These are phyloP conservation scores for Cryptococcus jaspeensis DNA, from an alignment of 1,284 basidiomycete genomes.

Conservation along the genomic window DNA sequence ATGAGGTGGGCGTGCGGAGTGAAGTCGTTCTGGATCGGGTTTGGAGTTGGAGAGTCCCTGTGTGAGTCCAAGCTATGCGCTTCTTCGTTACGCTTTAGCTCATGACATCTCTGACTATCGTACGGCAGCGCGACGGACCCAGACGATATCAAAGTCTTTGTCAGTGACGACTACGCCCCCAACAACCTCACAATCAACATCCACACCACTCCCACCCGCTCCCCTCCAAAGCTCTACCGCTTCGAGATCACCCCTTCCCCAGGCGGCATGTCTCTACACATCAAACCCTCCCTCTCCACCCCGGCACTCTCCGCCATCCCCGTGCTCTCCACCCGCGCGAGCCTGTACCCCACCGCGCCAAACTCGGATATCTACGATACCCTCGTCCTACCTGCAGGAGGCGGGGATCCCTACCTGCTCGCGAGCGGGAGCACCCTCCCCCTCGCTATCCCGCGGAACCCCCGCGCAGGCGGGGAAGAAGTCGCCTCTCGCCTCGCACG, in stretches of 20 bases:
- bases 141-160: conserved; percentile 41
- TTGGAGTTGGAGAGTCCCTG: conserved; percentile 33
- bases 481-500: conserved; percentile 33
- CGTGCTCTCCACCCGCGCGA: conserved; percentile 62
- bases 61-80: conserved; percentile 33
- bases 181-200: conserved; percentile 36
- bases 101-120: neutral
- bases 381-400: conserved; percentile 59
- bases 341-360: conserved; percentile 59
- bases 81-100: conserved; percentile 6
- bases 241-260: conserved; percentile 54
- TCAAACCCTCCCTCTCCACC: conserved; percentile 20
- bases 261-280: conserved; percentile 45
- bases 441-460: conserved; percentile 23
- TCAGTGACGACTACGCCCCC: conserved; percentile 35
- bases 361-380: conserved; percentile 66
- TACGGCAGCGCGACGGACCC: conserved; percentile 49
- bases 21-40: conserved; percentile 44
- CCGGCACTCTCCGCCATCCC: conserved; percentile 55
- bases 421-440: conserved; percentile 62
- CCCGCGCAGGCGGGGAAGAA: conserved; percentile 31
- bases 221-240: conserved; percentile 57
- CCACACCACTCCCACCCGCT: conserved; percentile 54
- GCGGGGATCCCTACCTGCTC: conserved; percentile 58
- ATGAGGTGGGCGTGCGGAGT: conserved; percentile 30